These are phyloP conservation scores for Microdochium bolleyi DNA, from an alignment of 2,329 filamentous ascomycete species.

Conservation along the genomic window DNA sequence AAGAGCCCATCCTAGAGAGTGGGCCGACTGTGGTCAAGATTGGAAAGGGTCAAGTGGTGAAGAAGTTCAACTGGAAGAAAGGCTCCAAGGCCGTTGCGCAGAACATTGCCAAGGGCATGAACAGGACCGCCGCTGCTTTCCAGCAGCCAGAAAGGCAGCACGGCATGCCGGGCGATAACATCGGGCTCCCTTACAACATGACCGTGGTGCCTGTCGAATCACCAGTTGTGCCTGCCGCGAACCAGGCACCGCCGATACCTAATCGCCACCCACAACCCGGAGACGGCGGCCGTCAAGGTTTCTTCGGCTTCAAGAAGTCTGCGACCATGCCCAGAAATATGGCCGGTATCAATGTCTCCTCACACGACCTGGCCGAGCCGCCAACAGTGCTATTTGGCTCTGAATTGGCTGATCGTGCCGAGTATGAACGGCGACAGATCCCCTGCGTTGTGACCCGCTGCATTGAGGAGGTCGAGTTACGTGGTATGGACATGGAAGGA, in stretches of 20 bases:
- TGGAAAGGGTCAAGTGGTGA: slow-evolving; percentile 83
- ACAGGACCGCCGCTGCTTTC: slow-evolving; percentile 77
- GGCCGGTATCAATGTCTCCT: slow-evolving; percentile 31
- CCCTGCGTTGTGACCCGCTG: slow-evolving; percentile 87
- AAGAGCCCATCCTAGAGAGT: slow-evolving; percentile 59
- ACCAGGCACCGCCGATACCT: slow-evolving; percentile 16
- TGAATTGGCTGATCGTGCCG: slow-evolving; percentile 76
- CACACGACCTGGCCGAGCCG: slow-evolving; percentile 36
- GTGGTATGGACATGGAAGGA: slow-evolving; percentile 95
- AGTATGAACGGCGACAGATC: slow-evolving; percentile 82
- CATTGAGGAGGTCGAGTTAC: slow-evolving; percentile 91
- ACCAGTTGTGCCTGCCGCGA: slow-evolving; percentile 24
- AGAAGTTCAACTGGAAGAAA: slow-evolving; percentile 99
- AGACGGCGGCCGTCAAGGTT: slow-evolving; percentile 44
- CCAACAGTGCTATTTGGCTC: slow-evolving; percentile 72
- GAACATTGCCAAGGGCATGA: slow-evolving; percentile 88
- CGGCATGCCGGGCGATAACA: slow-evolving; percentile 52
- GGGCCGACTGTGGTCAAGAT: slow-evolving; percentile 95
- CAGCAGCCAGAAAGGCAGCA: slow-evolving; percentile 47
- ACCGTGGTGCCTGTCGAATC: slow-evolving; percentile 48
- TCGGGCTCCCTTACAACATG: slow-evolving; percentile 65
- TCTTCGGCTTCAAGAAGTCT: slow-evolving; percentile 56
- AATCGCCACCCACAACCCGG: slow-evolving; percentile 13
- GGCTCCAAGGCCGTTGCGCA: slow-evolving; percentile 89
- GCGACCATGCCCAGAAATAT: slow-evolving; percentile 42